Evolutionary conservation across 306 rosid species (phyloP).

Genomic region (Cicer chorassanicum): DNA sequence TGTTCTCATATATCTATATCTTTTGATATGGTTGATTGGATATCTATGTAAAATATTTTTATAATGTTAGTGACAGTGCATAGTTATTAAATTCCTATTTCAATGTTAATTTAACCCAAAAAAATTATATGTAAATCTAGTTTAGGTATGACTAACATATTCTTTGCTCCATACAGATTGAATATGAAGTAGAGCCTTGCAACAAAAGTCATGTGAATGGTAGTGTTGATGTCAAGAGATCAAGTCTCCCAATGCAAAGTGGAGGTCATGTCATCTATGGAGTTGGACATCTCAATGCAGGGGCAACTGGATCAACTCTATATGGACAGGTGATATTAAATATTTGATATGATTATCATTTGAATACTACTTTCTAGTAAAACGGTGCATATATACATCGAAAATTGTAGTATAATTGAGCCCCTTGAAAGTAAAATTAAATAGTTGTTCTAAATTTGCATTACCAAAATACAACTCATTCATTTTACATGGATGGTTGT

Average conservation of each 20-base stretch:
- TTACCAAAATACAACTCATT: no score
- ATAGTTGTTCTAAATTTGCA: background rate
- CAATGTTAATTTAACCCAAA: background rate
- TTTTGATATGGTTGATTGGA: no score
- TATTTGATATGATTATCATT: background rate
- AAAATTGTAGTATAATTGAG: slow-evolving; percentile 4
- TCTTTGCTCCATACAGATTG: slow-evolving; percentile 56
- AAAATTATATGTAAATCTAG: background rate
- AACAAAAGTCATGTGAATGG: slow-evolving; percentile 26
- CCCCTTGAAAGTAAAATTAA: background rate
- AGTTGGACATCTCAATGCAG: slow-evolving; percentile 72
- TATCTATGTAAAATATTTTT: no score
- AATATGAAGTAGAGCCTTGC: slow-evolving; percentile 66
- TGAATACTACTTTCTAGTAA: background rate
- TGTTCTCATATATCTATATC: background rate
- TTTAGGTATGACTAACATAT: slow-evolving; percentile 10
- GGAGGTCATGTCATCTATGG: slow-evolving; percentile 75
- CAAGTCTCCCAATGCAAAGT: slow-evolving; percentile 48
- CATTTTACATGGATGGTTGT: no score
- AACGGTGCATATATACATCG: background rate
- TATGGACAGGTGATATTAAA: slow-evolving; percentile 61
- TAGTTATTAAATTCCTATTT: no score
- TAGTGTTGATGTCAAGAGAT: slow-evolving; percentile 47
- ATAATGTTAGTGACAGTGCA: no score
- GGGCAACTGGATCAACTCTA: slow-evolving; percentile 65